phyloP scores from a whole-genome alignment of 176 grass and related monocot species.

The Neostapfia colusana region DNA sequence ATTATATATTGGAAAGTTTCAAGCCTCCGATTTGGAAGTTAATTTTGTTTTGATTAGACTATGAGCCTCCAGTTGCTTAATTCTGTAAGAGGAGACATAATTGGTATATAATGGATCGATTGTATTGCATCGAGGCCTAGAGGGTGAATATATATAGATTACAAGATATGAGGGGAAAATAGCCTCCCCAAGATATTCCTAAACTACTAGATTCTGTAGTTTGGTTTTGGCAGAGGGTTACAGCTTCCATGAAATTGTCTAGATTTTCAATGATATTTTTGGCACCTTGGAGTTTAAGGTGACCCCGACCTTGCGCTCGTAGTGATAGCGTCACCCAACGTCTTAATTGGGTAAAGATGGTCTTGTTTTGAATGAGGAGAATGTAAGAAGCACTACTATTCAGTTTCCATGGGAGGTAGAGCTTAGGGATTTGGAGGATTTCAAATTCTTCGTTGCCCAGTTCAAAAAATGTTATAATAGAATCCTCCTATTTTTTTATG shows the following conservation, averaged over 20 bases:
- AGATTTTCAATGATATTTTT: not conserved
- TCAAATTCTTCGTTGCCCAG: not conserved
- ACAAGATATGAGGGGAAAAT: no score
- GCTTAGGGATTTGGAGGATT: not conserved
- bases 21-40: not conserved
- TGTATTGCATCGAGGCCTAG: no score
- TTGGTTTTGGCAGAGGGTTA: no score
- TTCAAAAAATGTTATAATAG: not conserved
- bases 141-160: no score
- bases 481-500: no score
- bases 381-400: not conserved
- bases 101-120: no score
- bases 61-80: not conserved
- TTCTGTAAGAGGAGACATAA: no score
- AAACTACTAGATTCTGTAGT: not conserved
- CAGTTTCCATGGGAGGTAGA: not conserved
- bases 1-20: not conserved
- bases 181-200: no score
- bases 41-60: not conserved
- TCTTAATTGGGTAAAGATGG: constrained; percentile 6
- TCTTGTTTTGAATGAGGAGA: not conserved
- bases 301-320: not conserved
- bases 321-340: not conserved
- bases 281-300: not conserved
- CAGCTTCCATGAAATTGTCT: not conserved